A percentile compares a stretch with the other conserved stretches of the same genome.
Evolutionary conservation across 2,329 filamentous ascomycete genomes (phyloP).

Genomic region (Seiridium cupressi): DNA sequence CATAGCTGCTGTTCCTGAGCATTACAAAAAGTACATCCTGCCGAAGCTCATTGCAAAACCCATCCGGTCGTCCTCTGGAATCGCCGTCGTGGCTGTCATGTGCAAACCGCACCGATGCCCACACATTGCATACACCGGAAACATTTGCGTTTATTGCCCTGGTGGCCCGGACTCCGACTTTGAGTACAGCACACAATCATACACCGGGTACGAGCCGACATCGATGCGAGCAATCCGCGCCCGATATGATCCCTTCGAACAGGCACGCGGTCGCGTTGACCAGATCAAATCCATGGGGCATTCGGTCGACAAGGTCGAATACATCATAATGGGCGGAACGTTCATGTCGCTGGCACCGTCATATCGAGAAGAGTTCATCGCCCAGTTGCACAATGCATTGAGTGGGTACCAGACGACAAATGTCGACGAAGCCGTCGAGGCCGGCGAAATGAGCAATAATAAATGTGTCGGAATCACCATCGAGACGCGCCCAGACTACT

Average conservation of each 20-base stretch:
- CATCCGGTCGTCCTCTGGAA: slow-evolving; percentile 92
- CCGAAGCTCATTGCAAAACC: slow-evolving; percentile 97
- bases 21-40: slow-evolving; percentile 98
- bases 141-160: slow-evolving; percentile 98
- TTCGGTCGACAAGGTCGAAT: slow-evolving; percentile 98
- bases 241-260: slow-evolving; percentile 96
- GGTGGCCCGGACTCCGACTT: slow-evolving; percentile 98
- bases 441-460: slow-evolving; percentile 93
- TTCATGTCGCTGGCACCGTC: slow-evolving; percentile 94
- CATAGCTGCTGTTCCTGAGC: slow-evolving; percentile 96
- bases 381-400: slow-evolving; percentile 92
- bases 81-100: slow-evolving; percentile 98
- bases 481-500: slow-evolving; percentile 96
- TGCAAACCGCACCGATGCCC: slow-evolving; percentile 98
- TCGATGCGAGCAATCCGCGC: slow-evolving; percentile 98
- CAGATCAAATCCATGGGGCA: slow-evolving; percentile 95
- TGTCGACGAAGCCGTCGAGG: slow-evolving; percentile 92
- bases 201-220: slow-evolving; percentile 97
- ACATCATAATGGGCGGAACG: slow-evolving; percentile 99
- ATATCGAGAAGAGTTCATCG: slow-evolving; percentile 91
- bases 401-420: slow-evolving; percentile 93
- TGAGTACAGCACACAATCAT: slow-evolving; percentile 98
- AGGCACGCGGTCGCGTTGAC: slow-evolving; percentile 91
- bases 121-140: slow-evolving; percentile 97
- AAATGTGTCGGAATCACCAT: slow-evolving; percentile 99